phyloP scores from a whole-genome alignment of 352 stramenopile species.

The Globisporangium spinosum region DNA sequence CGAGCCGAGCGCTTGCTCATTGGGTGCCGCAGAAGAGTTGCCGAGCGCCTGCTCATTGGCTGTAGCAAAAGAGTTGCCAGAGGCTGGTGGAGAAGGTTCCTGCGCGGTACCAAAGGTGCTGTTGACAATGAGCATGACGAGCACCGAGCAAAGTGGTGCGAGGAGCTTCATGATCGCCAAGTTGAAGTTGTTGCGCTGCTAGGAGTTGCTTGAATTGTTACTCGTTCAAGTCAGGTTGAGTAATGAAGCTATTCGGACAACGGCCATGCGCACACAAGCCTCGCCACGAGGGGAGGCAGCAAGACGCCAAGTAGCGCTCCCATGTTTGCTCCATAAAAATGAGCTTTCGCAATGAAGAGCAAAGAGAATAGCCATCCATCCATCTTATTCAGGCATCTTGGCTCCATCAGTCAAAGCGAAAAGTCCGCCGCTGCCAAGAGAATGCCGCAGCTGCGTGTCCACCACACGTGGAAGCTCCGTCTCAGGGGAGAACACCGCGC shows the following conservation, averaged over 20 bases:
- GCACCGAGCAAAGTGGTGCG: background rate
- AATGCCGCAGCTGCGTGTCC: background rate
- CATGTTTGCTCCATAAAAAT: background rate
- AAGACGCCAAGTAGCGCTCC: background rate
- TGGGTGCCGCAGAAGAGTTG: background rate
- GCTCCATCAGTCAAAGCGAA: background rate
- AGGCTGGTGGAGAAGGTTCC: background rate
- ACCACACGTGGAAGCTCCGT: constrained; percentile 1
- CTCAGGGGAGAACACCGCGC: constrained; percentile 8
- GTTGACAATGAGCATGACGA: background rate
- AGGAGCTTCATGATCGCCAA: constrained; percentile 14
- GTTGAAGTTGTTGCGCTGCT: background rate
- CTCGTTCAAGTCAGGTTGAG: constrained; percentile 2
- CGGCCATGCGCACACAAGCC: background rate
- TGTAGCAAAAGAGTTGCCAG: background rate
- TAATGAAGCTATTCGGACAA: background rate
- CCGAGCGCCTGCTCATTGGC: background rate
- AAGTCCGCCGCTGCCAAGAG: constrained; percentile 8
- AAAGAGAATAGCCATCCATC: constrained; percentile 1
- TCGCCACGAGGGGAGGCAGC: background rate
- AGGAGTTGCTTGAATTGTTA: background rate
- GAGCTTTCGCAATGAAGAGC: background rate
- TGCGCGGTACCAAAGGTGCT: constrained; percentile 2
- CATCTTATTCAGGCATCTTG: background rate
- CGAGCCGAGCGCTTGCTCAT: background rate